These are phyloP conservation scores for Eucalyptus coolabah DNA, from an alignment of 345 rosid species.

Conservation along the genomic window DNA sequence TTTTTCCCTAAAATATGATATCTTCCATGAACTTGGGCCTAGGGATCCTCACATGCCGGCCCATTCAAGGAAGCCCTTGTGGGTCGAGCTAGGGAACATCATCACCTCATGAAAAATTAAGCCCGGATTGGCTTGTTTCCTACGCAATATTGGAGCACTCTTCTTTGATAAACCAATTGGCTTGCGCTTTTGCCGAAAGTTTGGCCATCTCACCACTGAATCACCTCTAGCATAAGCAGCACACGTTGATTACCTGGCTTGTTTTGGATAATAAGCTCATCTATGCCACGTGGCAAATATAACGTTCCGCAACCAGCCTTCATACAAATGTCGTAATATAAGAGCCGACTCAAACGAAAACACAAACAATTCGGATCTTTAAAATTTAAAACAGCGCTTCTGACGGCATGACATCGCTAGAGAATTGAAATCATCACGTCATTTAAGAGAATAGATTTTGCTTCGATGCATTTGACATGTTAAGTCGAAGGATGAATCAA, in stretches of 20 bases:
- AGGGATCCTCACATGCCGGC: not conserved
- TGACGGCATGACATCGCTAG: accelerated
- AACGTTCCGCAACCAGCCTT: not conserved
- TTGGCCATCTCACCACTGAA: not conserved
- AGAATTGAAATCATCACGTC: not conserved
- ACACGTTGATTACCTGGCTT: not conserved
- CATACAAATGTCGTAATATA: not conserved
- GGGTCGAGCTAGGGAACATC: not conserved
- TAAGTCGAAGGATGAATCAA: not conserved
- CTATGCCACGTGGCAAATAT: not conserved
- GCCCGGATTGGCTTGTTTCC: not conserved
- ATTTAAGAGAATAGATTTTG: not conserved
- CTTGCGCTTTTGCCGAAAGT: not conserved
- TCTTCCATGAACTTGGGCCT: not conserved
- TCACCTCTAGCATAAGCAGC: not conserved
- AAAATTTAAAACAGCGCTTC: too few relatives aligned
- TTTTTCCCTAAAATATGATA: not conserved
- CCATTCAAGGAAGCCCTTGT: not conserved
- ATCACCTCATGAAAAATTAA: not conserved
- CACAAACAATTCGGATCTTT: too few relatives aligned
- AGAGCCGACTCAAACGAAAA: too few relatives aligned
- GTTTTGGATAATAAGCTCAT: not conserved
- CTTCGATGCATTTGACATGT: not conserved
- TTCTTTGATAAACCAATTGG: not conserved
- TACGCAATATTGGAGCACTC: not conserved